Conservation (phyloP, 495 filamentous ascomycete genomes). For the Bryoglossum gracile region DNA sequence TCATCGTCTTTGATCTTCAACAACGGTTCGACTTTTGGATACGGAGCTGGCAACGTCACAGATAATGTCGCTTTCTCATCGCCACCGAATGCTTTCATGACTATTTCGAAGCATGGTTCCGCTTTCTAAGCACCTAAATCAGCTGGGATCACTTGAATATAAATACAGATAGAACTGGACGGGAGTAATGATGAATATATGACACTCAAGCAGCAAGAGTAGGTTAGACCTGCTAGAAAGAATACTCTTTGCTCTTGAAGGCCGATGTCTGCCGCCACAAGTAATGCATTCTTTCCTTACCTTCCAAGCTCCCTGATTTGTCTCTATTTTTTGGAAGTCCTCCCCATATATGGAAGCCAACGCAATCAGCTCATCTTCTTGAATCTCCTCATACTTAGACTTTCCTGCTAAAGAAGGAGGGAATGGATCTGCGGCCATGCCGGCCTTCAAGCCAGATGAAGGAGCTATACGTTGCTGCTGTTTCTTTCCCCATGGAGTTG, state of each 20-base stretch:
- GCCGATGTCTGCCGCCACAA: too few relatives aligned
- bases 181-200: conserved; percentile 3
- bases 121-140: conserved; percentile 61
- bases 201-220: conserved; percentile 12
- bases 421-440: conserved; percentile 14
- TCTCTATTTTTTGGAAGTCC: conserved; percentile 66
- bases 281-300: too few relatives aligned
- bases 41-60: conserved; percentile 80
- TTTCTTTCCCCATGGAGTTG: conserved; percentile 26
- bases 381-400: conserved; percentile 74
- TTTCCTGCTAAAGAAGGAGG: conserved; percentile 26
- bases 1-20: conserved; percentile 59
- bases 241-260: too few relatives aligned
- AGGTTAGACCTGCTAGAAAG: too few relatives aligned
- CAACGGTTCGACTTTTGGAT: conserved; percentile 79
- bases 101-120: conserved; percentile 73
- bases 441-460: conserved; percentile 26
- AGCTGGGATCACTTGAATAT: too few relatives aligned
- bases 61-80: conserved; percentile 53
- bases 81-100: conserved; percentile 62
- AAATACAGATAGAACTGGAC: too few relatives aligned
- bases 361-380: conserved; percentile 81
- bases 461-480: conserved; percentile 22
- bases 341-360: conserved; percentile 88
- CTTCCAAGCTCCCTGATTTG: conserved; percentile 79